phyloP scores from a whole-genome alignment of 768 basidiomycete species.

The Porpolomopsis calyptriformis region DNA sequence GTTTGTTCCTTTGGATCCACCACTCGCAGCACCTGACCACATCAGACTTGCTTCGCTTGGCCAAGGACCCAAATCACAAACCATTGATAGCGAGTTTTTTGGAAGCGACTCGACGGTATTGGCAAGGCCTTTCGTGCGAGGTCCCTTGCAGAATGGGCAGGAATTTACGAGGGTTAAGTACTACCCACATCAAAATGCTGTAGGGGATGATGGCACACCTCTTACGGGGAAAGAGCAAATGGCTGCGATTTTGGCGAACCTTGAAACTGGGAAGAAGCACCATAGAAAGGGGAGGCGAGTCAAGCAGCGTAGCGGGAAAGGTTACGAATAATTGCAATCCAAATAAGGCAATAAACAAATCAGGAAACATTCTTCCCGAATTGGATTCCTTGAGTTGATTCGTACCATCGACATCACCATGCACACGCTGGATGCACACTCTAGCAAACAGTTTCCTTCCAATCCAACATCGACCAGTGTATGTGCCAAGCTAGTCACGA shows the following conservation, averaged over 20 bases:
- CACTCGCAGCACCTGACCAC: conserved; percentile 15
- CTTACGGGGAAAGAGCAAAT: conserved; percentile 35
- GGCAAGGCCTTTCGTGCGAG: conserved; percentile 54
- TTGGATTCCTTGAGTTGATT: too few relatives aligned
- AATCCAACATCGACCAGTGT: conserved; percentile 24
- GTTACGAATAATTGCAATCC: conserved; percentile 57
- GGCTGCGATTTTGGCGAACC: conserved; percentile 33
- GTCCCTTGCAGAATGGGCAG: conserved; percentile 43
- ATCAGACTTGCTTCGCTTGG: conserved; percentile 20
- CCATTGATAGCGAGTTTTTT: conserved; percentile 80
- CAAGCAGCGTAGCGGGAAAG: conserved; percentile 88
- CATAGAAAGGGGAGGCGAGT: conserved; percentile 73
- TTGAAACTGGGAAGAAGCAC: conserved; percentile 57
- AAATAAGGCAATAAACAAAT: too few relatives aligned
- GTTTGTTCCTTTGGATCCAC: conserved; percentile 41
- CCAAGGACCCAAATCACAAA: conserved; percentile 47
- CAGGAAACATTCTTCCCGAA: too few relatives aligned
- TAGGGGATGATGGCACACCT: conserved; percentile 71
- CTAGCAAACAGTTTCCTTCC: too few relatives aligned
- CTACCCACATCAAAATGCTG: conserved; percentile 77
- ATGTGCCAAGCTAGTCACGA: conserved; percentile 67
- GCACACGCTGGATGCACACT: too few relatives aligned
- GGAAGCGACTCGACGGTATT: conserved; percentile 39
- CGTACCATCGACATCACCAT: too few relatives aligned
- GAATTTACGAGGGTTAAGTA: conserved; percentile 51